Evolutionary conservation across 2,329 filamentous ascomycete genomes (phyloP), one percentile per base, ranked within the genome.

Genomic region (Nannizziopsis barbatae): DNA sequence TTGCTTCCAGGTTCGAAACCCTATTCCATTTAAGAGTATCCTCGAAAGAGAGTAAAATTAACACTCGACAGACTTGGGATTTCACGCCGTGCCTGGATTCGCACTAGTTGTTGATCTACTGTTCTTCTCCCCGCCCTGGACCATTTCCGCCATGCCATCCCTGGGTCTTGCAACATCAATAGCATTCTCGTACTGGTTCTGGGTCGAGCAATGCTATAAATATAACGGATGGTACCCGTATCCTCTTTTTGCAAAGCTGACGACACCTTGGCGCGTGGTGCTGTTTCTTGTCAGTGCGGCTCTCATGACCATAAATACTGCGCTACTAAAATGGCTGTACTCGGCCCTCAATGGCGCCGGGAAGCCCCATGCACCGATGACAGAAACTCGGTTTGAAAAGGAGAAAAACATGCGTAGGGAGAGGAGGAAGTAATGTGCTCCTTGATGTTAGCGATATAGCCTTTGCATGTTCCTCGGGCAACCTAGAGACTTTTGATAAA

Each of bases 221-320:
- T 65, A 72, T 48, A 82, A 82, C 56, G 75, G 77, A 47, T 81
- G 74, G 64, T 93, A 94, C 57, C 87, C 88, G 0, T 95, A 95
- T 64, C 88, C 89, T 1, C 75, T 95, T 20, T 90, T 95, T 54
- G 80, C 73, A 7, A 62, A 84, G 39, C 68, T 93, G 37, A 74
- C 72, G 43, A 83, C 79, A 0, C 61, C 69, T 42, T 81, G 87
- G 59, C 76, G 89, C 15, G 69, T 80, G 7, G 66, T 76, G 0
- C 70, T 94, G 8, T 94, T 93, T 56, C 73, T 72, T 0, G 68
- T 77, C 14, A 84, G 84, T 37, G 87, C 85, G 0, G 59, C 75
- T 1, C 65, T 85, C 12, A 89, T 93, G 79, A 81, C 84, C 1
- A 62, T 71, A 2, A 86, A 80, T 55, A 89, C 85, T 0, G 68